A percentile compares a stretch with the other conserved stretches of the same genome.
Conservation (phyloP, 2,329 filamentous ascomycete genomes). For the Boeremia lycopersici region DNA sequence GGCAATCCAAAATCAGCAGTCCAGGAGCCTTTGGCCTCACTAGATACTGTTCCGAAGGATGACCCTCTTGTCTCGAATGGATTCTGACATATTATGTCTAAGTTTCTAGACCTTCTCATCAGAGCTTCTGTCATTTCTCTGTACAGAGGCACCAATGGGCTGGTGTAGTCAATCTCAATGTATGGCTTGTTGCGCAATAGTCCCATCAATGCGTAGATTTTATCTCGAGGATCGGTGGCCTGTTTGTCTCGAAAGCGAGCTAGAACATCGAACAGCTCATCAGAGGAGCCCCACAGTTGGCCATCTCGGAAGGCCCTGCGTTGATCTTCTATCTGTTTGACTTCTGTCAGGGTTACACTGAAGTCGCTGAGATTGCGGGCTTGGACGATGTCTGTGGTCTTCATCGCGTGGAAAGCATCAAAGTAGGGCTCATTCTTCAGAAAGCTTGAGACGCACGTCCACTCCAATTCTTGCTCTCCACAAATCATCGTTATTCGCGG, state of each 20-base stretch:
- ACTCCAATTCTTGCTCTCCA: background rate
- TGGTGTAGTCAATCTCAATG: background rate
- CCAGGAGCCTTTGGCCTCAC: background rate
- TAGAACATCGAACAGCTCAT: background rate
- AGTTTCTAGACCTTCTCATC: background rate
- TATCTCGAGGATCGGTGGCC: background rate
- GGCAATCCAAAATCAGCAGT: background rate
- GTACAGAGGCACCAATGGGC: background rate
- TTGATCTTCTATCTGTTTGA: background rate
- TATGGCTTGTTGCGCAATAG: background rate
- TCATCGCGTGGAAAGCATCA: background rate
- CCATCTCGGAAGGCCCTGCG: background rate
- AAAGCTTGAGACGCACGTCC: background rate
- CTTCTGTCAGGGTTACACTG: background rate
- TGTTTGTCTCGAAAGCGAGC: background rate
- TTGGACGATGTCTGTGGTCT: background rate
- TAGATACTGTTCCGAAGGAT: background rate
- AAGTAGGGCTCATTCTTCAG: background rate
- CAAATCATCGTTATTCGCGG: background rate
- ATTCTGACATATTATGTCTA: background rate
- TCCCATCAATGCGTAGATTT: background rate
- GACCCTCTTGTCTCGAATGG: background rate
- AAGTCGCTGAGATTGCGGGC: background rate
- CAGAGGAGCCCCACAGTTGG: background rate
- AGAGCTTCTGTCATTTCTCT: background rate